These are phyloP conservation scores for Paramyrothecium sp. DNA, from an alignment of 2,329 filamentous ascomycete genomes.

Conservation along the genomic window DNA sequence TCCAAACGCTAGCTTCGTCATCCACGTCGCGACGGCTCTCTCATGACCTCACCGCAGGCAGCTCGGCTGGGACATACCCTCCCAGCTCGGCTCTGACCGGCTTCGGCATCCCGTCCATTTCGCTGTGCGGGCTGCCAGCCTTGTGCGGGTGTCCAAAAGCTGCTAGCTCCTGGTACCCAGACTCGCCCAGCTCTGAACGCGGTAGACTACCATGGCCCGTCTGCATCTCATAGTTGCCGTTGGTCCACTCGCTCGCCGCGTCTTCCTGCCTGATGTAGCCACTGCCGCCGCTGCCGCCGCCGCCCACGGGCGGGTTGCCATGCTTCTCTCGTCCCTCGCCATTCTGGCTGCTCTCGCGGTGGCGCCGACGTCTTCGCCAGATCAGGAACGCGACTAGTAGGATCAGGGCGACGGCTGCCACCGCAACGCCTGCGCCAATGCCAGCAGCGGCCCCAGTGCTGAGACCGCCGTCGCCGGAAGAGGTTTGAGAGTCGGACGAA, in stretches of 20 bases:
- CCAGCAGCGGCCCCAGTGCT: background rate
- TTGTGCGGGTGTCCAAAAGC: background rate
- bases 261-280: background rate
- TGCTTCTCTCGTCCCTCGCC: background rate
- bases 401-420: background rate
- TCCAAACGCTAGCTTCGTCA: too few species aligned
- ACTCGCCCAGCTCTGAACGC: background rate
- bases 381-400: background rate
- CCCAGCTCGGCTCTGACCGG: background rate
- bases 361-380: background rate
- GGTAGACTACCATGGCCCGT: background rate
- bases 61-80: background rate
- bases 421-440: background rate
- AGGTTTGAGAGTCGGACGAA: background rate
- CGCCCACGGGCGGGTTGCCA: background rate
- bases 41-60: background rate
- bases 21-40: too few species aligned
- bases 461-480: background rate
- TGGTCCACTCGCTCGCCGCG: background rate
- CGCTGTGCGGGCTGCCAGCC: background rate
- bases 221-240: background rate
- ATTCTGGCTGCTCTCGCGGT: background rate
- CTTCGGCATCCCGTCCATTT: background rate
- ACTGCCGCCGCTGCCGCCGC: background rate
- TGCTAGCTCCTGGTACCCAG: background rate